Conservation (phyloP, 257 asterid genomes). For the Solanum dulcamara region DNA sequence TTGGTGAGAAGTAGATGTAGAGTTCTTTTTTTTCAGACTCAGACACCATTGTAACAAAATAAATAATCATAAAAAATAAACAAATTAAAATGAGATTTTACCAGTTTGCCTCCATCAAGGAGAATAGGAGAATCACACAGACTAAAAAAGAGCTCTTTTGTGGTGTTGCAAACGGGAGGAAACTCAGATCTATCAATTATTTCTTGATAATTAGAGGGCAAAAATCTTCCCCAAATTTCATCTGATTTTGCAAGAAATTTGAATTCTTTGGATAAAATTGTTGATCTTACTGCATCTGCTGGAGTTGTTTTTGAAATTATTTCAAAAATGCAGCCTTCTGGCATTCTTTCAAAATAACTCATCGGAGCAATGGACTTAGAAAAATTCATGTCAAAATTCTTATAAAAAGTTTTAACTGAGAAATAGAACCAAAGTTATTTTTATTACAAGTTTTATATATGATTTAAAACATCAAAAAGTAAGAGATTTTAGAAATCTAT, state of each 20-base stretch:
- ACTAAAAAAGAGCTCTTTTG: neutral
- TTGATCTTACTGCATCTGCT: constrained; percentile 25
- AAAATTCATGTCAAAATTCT: neutral
- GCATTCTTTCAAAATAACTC: neutral
- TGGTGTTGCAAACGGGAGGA: neutral
- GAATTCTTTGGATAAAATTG: constrained; percentile 12
- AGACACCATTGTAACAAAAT: neutral
- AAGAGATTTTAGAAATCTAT: neutral
- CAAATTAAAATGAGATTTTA: neutral
- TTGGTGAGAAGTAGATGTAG: neutral
- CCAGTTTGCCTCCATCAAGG: neutral
- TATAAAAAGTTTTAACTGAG: neutral
- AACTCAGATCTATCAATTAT: constrained; percentile 11
- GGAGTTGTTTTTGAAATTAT: constrained; percentile 46
- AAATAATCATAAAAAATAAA: neutral
- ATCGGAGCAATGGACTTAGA: neutral
- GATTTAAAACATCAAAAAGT: neutral
- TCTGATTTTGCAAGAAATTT: constrained; percentile 17
- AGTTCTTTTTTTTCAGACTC: neutral
- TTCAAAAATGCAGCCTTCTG: constrained; percentile 38
- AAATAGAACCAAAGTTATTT: neutral
- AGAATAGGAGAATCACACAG: neutral
- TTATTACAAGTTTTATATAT: neutral
- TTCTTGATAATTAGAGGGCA: constrained; percentile 18
- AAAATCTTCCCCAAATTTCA: constrained; percentile 4